Conservation (phyloP, 2,329 filamentous ascomycete species). For the Amesomyces nigricolor region DNA sequence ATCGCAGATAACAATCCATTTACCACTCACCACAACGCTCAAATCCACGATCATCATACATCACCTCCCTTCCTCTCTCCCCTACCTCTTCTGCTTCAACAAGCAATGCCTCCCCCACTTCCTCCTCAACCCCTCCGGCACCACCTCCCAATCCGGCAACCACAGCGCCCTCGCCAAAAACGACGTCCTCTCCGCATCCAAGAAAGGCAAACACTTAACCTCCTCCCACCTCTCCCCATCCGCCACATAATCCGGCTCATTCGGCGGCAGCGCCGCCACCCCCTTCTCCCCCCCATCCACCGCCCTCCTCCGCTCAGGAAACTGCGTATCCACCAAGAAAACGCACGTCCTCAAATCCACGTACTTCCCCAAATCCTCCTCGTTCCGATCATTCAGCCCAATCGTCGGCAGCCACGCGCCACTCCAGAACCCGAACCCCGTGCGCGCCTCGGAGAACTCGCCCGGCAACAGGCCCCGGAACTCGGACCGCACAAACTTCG, state of each 20-base stretch:
- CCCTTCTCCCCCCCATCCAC: slow-evolving; percentile 22
- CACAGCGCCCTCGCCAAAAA: slow-evolving; percentile 72
- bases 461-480: slow-evolving; percentile 86
- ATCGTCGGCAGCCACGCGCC: slow-evolving; percentile 77
- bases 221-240: slow-evolving; percentile 72
- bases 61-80: background rate
- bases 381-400: slow-evolving; percentile 89
- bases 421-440: slow-evolving; percentile 65
- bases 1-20: no score
- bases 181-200: slow-evolving; percentile 72
- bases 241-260: slow-evolving; percentile 75
- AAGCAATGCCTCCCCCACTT: slow-evolving; percentile 89
- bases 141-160: slow-evolving; percentile 64
- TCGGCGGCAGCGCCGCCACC: slow-evolving; percentile 44
- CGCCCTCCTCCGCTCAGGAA: slow-evolving; percentile 45
- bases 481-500: slow-evolving; percentile 86
- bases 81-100: slow-evolving; percentile 50
- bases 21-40: background rate
- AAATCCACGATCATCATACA: background rate
- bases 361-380: slow-evolving; percentile 84
- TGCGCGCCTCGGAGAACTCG: slow-evolving; percentile 72
- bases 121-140: slow-evolving; percentile 65
- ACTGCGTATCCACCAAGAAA: slow-evolving; percentile 84
- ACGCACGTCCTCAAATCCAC: slow-evolving; percentile 68
- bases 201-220: slow-evolving; percentile 69